Evolutionary conservation across 169 alveolate genomes (phyloP).

Genomic region (Babesia bigemina): DNA sequence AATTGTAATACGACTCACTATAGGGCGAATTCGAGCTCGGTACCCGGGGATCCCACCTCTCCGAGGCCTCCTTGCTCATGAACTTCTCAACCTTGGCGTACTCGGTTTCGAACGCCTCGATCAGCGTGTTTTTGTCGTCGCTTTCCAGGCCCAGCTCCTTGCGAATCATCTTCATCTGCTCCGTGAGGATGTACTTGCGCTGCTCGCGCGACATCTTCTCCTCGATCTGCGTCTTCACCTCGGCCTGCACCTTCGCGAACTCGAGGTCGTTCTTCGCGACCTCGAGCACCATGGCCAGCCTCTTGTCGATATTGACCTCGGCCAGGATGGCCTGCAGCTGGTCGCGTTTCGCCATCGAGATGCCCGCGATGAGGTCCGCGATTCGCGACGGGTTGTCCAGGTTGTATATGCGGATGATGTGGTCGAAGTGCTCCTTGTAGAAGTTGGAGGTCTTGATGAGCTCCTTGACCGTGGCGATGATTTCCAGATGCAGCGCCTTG

Average conservation of each 20-base stretch:
- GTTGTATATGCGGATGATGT: conserved; percentile 76
- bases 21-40: no score
- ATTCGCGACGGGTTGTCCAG: conserved; percentile 78
- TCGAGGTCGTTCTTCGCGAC: conserved; percentile 80
- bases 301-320: conserved; percentile 75
- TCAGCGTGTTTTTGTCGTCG: conserved; percentile 79
- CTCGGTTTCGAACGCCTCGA: conserved; percentile 59
- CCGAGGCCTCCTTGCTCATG: conserved; percentile 59
- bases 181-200: conserved; percentile 73
- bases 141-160: conserved; percentile 79
- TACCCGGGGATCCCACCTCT: no score
- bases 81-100: conserved; percentile 1
- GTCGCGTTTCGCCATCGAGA: conserved; percentile 78
- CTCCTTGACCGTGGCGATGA: conserved; percentile 78
- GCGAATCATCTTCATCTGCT: conserved; percentile 81
- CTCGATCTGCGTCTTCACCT: conserved; percentile 76
- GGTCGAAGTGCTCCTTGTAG: conserved; percentile 83
- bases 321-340: conserved; percentile 78
- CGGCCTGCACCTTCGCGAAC: conserved; percentile 75
- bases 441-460: conserved; percentile 77
- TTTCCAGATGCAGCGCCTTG: conserved; percentile 78
- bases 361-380: conserved; percentile 83
- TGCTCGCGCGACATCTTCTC: conserved; percentile 80
- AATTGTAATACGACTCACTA: no score
- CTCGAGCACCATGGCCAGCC: conserved; percentile 76